Conservation (phyloP, 148 eudicot genomes). For the Rhododendron kiyosumense region DNA sequence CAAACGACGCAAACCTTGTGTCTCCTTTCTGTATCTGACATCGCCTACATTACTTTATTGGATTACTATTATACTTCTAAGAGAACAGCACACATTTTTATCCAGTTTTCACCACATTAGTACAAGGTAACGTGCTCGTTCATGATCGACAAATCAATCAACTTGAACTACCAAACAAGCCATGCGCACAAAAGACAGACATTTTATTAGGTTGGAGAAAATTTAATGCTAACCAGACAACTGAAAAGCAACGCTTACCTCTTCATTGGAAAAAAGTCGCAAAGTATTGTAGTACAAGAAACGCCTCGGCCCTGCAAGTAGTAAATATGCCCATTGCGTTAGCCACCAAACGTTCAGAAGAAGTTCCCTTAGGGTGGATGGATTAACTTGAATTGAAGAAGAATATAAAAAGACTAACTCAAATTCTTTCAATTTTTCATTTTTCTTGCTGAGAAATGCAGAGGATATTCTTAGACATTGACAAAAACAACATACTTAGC, state of each 20-base stretch:
- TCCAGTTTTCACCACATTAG: background rate
- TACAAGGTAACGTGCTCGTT: background rate
- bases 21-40: background rate
- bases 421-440: background rate
- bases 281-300: constrained; percentile 55
- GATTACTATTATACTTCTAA: background rate
- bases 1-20: background rate
- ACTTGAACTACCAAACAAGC: background rate
- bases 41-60: background rate
- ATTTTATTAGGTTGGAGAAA: background rate
- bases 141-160: background rate
- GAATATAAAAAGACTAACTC: background rate
- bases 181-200: background rate
- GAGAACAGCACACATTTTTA: background rate
- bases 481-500: background rate
- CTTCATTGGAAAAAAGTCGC: constrained; percentile 63
- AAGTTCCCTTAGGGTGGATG: background rate
- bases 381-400: background rate
- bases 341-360: background rate
- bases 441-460: background rate
- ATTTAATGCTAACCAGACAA: background rate
- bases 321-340: constrained; percentile 8
- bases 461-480: background rate
- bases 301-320: constrained; percentile 62
- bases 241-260: constrained; percentile 36